Evolutionary conservation across 108 stramenopile genomes (phyloP).

Genomic region (Skeletonema costatum): DNA sequence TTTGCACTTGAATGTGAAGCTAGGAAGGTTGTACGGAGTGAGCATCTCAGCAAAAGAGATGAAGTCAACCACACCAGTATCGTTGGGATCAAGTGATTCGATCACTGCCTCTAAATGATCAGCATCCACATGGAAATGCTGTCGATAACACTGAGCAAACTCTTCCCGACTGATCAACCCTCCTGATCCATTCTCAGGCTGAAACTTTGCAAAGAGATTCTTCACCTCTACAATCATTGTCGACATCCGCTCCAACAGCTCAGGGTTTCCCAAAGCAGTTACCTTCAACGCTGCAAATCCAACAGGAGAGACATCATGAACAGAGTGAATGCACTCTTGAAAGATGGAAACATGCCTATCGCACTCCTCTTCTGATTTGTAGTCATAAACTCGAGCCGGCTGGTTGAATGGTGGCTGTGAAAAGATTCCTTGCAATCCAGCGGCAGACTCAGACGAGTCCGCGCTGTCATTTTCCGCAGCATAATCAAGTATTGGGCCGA

Average conservation of each 20-base stretch:
- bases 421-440: constrained; percentile 8
- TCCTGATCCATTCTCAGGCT: constrained; percentile 43
- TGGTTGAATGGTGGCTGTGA: constrained; percentile 47
- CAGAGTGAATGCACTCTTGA: constrained; percentile 81
- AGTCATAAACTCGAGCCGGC: constrained; percentile 73
- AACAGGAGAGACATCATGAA: constrained; percentile 59
- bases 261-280: constrained; percentile 93
- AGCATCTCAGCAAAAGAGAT: constrained; percentile 78
- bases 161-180: constrained; percentile 69
- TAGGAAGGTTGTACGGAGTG: constrained; percentile 55
- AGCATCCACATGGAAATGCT: constrained; percentile 49
- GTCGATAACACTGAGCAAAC: constrained; percentile 51
- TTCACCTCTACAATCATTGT: constrained; percentile 71
- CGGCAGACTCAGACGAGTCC: background rate
- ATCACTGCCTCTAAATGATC: constrained; percentile 51
- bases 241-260: constrained; percentile 86
- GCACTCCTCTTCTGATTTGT: constrained; percentile 83
- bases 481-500: constrained; percentile 95
- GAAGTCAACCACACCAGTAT: constrained; percentile 74
- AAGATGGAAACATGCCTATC: constrained; percentile 80
- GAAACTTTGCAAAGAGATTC: constrained; percentile 71
- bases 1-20: constrained; percentile 54
- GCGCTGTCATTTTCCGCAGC: constrained; percentile 90
- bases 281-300: constrained; percentile 96
- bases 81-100: constrained; percentile 60